Percentiles rank a stretch among this genome's conserved stretches.
phyloP scores from a whole-genome alignment of 1,284 basidiomycete species.

The Leccinum insolens region DNA sequence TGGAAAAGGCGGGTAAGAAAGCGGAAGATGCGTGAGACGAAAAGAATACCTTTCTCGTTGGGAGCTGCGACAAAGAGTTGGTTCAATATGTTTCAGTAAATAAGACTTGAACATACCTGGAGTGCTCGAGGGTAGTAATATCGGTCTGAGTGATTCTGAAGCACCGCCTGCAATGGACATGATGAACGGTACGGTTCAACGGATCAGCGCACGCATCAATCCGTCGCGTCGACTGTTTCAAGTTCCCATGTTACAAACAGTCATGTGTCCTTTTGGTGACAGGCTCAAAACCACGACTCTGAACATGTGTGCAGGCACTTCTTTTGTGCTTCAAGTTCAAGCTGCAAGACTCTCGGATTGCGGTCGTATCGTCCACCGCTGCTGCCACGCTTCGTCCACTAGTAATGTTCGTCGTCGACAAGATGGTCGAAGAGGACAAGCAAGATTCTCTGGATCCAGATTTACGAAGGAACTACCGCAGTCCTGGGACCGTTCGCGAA shows the following conservation, averaged over 20 bases:
- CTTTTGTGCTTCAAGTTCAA: conserved; percentile 81
- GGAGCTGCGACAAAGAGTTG: conserved; percentile 39
- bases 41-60: conserved; percentile 52
- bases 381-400: conserved; percentile 95
- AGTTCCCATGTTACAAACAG: too few relatives aligned
- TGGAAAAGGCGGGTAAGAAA: conserved; percentile 32
- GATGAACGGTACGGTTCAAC: background rate
- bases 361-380: conserved; percentile 96
- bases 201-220: too few relatives aligned
- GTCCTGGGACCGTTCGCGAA: conserved; percentile 76
- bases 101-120: conserved; percentile 48
- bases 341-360: conserved; percentile 92
- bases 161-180: conserved; percentile 29
- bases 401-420: conserved; percentile 98
- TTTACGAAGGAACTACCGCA: conserved; percentile 56
- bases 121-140: conserved; percentile 70
- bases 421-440: conserved; percentile 84
- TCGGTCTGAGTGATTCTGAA: conserved; percentile 51
- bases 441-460: conserved; percentile 39
- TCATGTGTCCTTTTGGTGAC: too few relatives aligned
- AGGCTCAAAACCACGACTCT: background rate
- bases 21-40: conserved; percentile 4
- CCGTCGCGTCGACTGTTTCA: too few relatives aligned
- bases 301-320: conserved; percentile 61
- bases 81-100: background rate